Percentiles rank a stretch among this genome's conserved stretches.
phyloP scores from a whole-genome alignment of 352 stramenopile species.

The Phytophthora cryptogea region DNA sequence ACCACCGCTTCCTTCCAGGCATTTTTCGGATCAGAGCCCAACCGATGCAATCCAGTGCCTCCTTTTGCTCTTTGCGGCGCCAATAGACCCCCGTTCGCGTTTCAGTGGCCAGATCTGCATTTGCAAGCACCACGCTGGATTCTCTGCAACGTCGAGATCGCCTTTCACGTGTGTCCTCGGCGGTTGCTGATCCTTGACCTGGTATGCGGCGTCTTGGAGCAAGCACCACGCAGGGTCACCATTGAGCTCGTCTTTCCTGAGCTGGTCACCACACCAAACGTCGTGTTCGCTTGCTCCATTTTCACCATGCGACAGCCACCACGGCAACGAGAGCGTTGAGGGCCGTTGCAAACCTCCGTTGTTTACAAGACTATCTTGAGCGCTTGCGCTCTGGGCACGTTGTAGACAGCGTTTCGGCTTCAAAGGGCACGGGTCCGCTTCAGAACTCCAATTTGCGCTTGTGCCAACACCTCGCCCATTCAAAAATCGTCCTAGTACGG shows the following conservation, averaged over 20 bases:
- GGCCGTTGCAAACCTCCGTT: conserved; percentile 27
- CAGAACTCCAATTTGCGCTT: conserved; percentile 6
- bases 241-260: conserved; percentile 19
- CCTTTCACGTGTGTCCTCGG: conserved; percentile 19
- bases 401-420: conserved; percentile 25
- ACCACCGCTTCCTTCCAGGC: conserved; percentile 23
- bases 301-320: conserved; percentile 23
- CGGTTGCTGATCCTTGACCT: not conserved
- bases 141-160: conserved; percentile 9
- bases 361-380: conserved; percentile 30
- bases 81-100: conserved; percentile 16
- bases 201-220: too few relatives aligned
- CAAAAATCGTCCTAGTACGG: conserved; percentile 20
- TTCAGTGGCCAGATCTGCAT: conserved; percentile 26
- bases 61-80: conserved; percentile 3
- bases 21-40: conserved; percentile 24
- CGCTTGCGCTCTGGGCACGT: conserved; percentile 5
- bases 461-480: conserved; percentile 19
- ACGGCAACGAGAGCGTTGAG: conserved; percentile 8
- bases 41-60: conserved; percentile 8
- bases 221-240: too few relatives aligned
- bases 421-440: conserved; percentile 15
- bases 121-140: conserved; percentile 15
- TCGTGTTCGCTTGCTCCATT: conserved; percentile 15
- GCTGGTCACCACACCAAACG: conserved; percentile 23